phyloP scores from a whole-genome alignment of 306 rosid genomes.

The Echinosophora koreensis region DNA sequence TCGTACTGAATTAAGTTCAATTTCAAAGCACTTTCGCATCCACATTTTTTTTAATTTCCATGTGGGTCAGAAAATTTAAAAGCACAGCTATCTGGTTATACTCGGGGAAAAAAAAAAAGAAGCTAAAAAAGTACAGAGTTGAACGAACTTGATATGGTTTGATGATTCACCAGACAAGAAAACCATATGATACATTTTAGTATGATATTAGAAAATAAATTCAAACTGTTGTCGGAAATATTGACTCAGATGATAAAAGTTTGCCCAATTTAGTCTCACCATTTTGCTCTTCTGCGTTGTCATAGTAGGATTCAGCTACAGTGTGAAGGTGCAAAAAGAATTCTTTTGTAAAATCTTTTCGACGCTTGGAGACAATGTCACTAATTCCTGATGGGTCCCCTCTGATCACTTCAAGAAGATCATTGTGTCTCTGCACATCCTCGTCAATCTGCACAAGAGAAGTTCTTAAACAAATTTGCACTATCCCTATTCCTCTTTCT shows the following conservation, averaged over 20 bases:
- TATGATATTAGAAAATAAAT: constrained; percentile 10
- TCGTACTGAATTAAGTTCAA: neutral
- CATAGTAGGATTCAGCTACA: constrained; percentile 71
- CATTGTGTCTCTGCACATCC: constrained; percentile 89
- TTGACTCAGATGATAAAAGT: constrained; percentile 35
- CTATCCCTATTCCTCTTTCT: neutral
- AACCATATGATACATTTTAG: constrained; percentile 23
- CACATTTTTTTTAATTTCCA: constrained; percentile 10
- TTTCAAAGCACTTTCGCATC: neutral
- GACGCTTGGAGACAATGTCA: constrained; percentile 78
- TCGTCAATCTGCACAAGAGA: constrained; percentile 73
- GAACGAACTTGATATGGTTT: constrained; percentile 6
- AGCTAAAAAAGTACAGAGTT: constrained; percentile 5
- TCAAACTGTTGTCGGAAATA: constrained; percentile 2
- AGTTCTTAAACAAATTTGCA: constrained; percentile 6
- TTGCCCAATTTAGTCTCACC: constrained; percentile 57
- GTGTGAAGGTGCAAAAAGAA: constrained; percentile 84
- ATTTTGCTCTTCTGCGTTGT: constrained; percentile 65
- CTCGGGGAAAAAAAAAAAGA: constrained; percentile 4
- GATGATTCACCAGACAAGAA: constrained; percentile 32
- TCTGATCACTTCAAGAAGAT: constrained; percentile 68
- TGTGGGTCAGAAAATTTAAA: constrained; percentile 19
- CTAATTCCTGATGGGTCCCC: constrained; percentile 57
- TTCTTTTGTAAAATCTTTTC: constrained; percentile 93
- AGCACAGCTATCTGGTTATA: constrained; percentile 16